Base-by-base conservation (phyloP, 2,329 filamentous ascomycete species). In the Alternaria arbusti region DNA sequence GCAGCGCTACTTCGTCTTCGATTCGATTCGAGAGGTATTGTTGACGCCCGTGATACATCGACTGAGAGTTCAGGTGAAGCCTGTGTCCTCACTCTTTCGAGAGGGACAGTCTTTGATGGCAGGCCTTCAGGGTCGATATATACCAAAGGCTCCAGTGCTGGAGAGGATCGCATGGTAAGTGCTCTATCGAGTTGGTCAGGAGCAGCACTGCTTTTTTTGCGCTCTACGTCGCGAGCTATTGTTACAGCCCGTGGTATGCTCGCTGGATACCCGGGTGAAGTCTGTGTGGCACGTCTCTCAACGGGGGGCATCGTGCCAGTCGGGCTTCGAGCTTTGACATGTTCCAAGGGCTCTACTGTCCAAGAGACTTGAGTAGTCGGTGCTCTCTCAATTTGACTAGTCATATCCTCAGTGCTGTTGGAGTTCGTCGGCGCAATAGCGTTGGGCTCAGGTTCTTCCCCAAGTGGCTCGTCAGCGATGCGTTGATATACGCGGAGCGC, bases 1-100 rank as follows among this genome's bases (percentile, higher is more conserved):
- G 68, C 64, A 20, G 58, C 67, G 59, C 70, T 71, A 28, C 55
- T 57, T 49, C 45, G 43, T 10, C 44, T 51, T 20, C 28, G 28
- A 7, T 36, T 23, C 22, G 12, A 11, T 36, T 32, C 57, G 11
- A 22, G 40, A 26, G 63, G 50, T 5, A 57, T 43, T 10, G 61
- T 65, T 25, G 66, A 28, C 9, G 59, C 25, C 17, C 15, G 43
- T n/a, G 63, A 55, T 15, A 65, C 44, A 12, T 49, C 62, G n/a
- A 59, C 36, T 22, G 64, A 45, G 10, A 36, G 13, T 32, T 59
- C 43, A 20, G 54, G 44, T n/a, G 40, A 36, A 30, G 44, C 30
- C 15, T 49, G 58, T 36, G 32, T 52, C 23, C 36, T 55, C 22
- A 28, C 28, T 25, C 9, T 44, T 61, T 51, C 36, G 11, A 43